These are phyloP conservation scores for Mycena maculata DNA, from an alignment of 768 basidiomycete genomes.

Conservation along the genomic window DNA sequence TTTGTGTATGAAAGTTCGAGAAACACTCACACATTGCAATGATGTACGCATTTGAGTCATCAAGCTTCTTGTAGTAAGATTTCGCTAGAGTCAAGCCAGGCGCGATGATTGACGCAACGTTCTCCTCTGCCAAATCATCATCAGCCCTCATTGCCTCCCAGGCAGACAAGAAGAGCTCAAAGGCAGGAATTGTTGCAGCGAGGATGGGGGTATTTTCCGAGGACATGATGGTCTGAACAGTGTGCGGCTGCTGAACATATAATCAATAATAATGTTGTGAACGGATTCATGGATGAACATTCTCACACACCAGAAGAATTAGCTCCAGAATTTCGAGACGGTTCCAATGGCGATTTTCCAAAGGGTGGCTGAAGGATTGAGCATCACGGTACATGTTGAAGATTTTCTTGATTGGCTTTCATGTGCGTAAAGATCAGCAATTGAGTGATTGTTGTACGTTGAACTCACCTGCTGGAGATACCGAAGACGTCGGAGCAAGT, in stretches of 20 bases:
- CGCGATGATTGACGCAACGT: neutral
- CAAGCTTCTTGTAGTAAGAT: slow-evolving; percentile 5
- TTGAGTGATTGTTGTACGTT: neutral
- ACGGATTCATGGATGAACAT: neutral
- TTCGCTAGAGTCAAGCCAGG: neutral
- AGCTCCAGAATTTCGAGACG: slow-evolving; percentile 7
- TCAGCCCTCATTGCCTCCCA: neutral
- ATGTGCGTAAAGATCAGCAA: neutral
- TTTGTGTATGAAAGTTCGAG: neutral
- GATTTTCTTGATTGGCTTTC: slow-evolving; percentile 1
- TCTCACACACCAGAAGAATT: slow-evolving; percentile 10
- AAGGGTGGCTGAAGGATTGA: slow-evolving; percentile 2
- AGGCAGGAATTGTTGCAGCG: slow-evolving; percentile 7
- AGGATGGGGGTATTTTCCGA: slow-evolving; percentile 4
- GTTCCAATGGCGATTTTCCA: slow-evolving; percentile 14
- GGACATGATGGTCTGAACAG: slow-evolving; percentile 15
- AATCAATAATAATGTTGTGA: slow-evolving; percentile 2
- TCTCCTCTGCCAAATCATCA: neutral
- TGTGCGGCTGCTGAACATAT: slow-evolving; percentile 14
- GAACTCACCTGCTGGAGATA: slow-evolving; percentile 13
- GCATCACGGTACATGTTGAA: slow-evolving; percentile 14
- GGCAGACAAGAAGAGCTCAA: slow-evolving; percentile 2
- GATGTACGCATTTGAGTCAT: slow-evolving; percentile 1
- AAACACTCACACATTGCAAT: slow-evolving; percentile 9
- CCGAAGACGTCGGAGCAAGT: slow-evolving; percentile 9